A percentile compares a stretch with the other conserved stretches of the same genome.
These are phyloP conservation scores for Byssoonygena ceratinophila DNA, from an alignment of 2,329 filamentous ascomycete genomes.

Conservation along the genomic window DNA sequence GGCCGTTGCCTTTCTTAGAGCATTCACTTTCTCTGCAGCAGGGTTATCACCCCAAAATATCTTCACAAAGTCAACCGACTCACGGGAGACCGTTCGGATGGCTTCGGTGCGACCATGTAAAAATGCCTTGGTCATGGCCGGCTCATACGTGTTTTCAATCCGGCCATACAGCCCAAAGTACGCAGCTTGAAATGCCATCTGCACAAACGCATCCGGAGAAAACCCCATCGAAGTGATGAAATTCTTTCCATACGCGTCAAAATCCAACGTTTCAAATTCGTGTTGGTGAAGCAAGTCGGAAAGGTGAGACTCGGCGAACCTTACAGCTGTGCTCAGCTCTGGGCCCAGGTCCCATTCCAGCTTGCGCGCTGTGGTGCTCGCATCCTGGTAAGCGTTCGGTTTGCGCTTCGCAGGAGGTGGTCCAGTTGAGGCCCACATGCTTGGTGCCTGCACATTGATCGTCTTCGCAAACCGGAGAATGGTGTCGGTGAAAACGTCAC, in stretches of 20 bases:
- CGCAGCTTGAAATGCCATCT: conserved; percentile 97
- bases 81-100: conserved; percentile 71
- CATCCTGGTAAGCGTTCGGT: conserved; percentile 54
- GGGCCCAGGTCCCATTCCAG: conserved; percentile 96
- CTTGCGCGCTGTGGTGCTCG: conserved; percentile 88
- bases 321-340: conserved; percentile 77
- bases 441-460: conserved; percentile 88
- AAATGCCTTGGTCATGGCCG: conserved; percentile 93
- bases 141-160: conserved; percentile 91
- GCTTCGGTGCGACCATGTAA: conserved; percentile 92
- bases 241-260: conserved; percentile 82
- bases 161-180: conserved; percentile 95
- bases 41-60: conserved; percentile 92
- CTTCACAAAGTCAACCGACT: conserved; percentile 78
- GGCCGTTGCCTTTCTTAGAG: conserved; percentile 70
- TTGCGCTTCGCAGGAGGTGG: conserved; percentile 89
- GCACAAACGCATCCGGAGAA: conserved; percentile 92
- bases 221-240: conserved; percentile 97
- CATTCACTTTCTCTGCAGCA: conserved; percentile 70
- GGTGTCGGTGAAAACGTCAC: conserved; percentile 93
- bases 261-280: conserved; percentile 88
- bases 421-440: conserved; percentile 78
- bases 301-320: conserved; percentile 88
- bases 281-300: conserved; percentile 94
- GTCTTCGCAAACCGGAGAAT: conserved; percentile 89